Base-by-base conservation (phyloP, 2,329 filamentous ascomycete species). In the Proliferodiscus dingleyae region DNA sequence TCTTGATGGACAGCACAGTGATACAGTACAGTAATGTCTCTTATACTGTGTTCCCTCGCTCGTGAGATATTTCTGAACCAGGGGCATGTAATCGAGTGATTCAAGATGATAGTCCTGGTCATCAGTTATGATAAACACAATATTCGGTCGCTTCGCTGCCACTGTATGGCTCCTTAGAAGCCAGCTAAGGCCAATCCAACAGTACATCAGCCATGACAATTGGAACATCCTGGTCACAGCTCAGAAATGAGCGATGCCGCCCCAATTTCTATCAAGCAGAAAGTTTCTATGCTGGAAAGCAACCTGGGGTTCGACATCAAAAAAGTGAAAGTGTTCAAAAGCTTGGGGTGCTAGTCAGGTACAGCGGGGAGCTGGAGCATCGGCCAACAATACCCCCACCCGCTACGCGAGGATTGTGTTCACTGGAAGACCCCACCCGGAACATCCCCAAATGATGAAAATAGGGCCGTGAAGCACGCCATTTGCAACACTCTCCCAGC, bases 111-210 rank as follows among this genome's bases (percentile, higher is more conserved):
- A 59, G 57, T 84, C 80, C 57, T 83, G 80, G 52, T 84, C 80
- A 55, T 84, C 80, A 0, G 78, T 80, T 24, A 83, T 64, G 49
- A 83, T 72, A 54, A 83, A 80, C 22, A 83, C 65, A 45, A 81
- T 74, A 53, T 81, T 82, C 1, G 72, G 72, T 23, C 15, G n/a
- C 29, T 43, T 43, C 23, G 77, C 72, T 16, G 7, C 16, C 16
- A 9, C 29, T 8, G 16, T n/a, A 5, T 32, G 29, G n/a, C 13
- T 15, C 16, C 29, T 18, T 4, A 34, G 32, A n/a, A 19, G 5
- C 16, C 16, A 9, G 16, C 16, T 21, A 18, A 34, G 32, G 16
- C 16, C 16, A 5, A 34, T 18, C n/a, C n/a, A n/a, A n/a, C n/a
- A n/a, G n/a, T n/a, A n/a, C 32, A 34, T n/a, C 32, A 34, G 19